Base-by-base conservation (phyloP, 2,329 filamentous ascomycete genomes). In the Ustilaginoidea virens region DNA sequence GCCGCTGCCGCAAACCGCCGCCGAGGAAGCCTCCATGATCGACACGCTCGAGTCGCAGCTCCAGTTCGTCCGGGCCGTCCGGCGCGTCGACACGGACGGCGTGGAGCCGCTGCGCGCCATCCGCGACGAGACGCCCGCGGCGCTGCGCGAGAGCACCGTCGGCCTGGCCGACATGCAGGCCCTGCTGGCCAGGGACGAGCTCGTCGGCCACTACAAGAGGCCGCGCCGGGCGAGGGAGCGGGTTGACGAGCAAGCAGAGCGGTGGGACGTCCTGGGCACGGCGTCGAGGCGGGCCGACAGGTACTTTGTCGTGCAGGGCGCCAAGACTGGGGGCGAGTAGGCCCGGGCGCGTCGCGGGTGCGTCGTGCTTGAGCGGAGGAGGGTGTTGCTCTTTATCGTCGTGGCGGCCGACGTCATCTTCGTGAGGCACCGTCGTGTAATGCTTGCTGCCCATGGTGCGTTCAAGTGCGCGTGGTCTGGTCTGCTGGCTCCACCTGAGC, bases 31-130 rank as follows among this genome's bases (percentile, higher is more conserved):
- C 0, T 55, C 62, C 16, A 82, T 93, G 70, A 65, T 92, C 4
- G 48, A 66, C 14, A 86, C 77, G 1, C 65, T 98, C 2, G 66
- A 75, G 29, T 73, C 79, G 18, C 90, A 98, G 48, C 68, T 98
- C 0, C 77, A 80, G 44, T 98, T 98, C 46, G 85, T 96, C n/a
- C 74, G 71, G 36, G 72, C 83, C 36, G 74, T 96, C 13, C 86
- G 92, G 46, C 60, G 65, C 25, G 76, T 93, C 27, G 69, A 92
- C 49, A 86, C 82, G 1, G 55, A 62, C 0, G 73, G 67, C 4
- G 61, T 94, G 1, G 63, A 73, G 32, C 86, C 90, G 0, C 55
- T 98, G 24, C 65, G 70, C 28, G 76, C 77, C 25, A 77, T 96
- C 33, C 72, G 82, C 30, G 87, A 96, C 48, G 86, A 90, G 57